Base-by-base conservation (phyloP, 2,329 filamentous ascomycete genomes). In the Alternaria solani region DNA sequence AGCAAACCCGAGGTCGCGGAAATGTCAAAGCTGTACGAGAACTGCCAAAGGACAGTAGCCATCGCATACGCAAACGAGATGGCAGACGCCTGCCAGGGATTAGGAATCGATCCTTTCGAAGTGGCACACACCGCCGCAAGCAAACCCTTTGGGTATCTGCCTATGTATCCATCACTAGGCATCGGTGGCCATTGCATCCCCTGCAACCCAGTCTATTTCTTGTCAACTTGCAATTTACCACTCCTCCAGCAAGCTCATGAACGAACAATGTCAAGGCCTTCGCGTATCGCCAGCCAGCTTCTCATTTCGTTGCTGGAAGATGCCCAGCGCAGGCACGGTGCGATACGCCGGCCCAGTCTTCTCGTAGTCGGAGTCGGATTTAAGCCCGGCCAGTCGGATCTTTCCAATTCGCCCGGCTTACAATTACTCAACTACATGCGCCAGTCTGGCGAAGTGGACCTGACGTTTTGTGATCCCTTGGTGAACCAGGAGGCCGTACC, bases 11-110 rank as follows among this genome's bases (percentile, higher is more conserved):
- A 87, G 65, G 84, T 86, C 1, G 85, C 85, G 1, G 85, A 87
- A 71, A 86, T 87, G 83, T 84, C 81, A 62, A 87, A 87, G 73
- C 74, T 87, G 12, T 87, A 86, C 66, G 85, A 87, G 61, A 87
- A 87, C 68, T 87, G 85, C 67, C 84, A 86, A 68, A 79, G 85
- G 2, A 86, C 85, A 81, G 75, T 87, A 12, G 80, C 80, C 66
- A 85, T 86, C 34, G 84, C 85, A 0, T 87, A 84, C 57, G 83
- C 81, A 57, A 86, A 86, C 64, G 85, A 87, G 62, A 86, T 87
- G 82, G 83, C 84, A 1, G 83, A 86, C 63, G 84, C 85, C 7
- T 86, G 84, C 55, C 54, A 71, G 7, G 61, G 72, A 0, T 79
- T 82, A 47, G 77, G 69, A 25, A 85, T 87, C 47, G 80, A 86